phyloP scores from a whole-genome alignment of 169 alveolate genomes.

The Eimeria mitis region DNA sequence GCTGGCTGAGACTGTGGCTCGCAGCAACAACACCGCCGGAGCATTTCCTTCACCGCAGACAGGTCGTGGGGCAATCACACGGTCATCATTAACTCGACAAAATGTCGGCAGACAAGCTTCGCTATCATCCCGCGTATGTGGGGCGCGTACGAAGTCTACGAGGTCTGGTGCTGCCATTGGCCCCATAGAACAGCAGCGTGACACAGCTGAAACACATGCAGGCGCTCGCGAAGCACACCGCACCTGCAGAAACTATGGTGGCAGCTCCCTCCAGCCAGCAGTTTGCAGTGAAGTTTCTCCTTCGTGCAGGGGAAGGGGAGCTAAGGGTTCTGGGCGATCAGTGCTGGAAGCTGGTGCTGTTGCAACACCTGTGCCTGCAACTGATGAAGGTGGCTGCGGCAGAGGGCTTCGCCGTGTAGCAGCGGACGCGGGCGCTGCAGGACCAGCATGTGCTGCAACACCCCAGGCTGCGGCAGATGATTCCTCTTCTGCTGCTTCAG shows the following conservation, averaged over 20 bases:
- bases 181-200: conserved; percentile 5
- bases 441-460: conserved; percentile 28
- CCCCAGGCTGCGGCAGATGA: conserved; percentile 13
- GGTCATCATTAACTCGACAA: conserved; percentile 21
- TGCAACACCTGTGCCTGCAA: background rate
- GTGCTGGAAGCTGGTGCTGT: conserved; percentile 1
- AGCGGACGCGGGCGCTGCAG: conserved; percentile 46
- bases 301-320: conserved; percentile 21
- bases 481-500: conserved; percentile 10
- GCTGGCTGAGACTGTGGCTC: background rate
- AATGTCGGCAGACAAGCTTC: background rate
- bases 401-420: conserved; percentile 37
- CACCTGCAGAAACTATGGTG: background rate
- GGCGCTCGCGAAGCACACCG: conserved; percentile 30
- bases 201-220: conserved; percentile 32
- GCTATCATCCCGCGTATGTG: background rate
- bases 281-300: conserved; percentile 21
- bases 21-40: conserved; percentile 2
- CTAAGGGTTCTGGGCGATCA: background rate
- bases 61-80: conserved; percentile 26
- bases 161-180: conserved; percentile 11
- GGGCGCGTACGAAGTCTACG: conserved; percentile 23
- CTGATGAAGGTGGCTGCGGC: conserved; percentile 22
- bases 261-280: conserved; percentile 1
- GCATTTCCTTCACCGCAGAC: background rate